Evolutionary conservation across 129 eudicot genomes (phyloP), one percentile per base, ranked within the genome.

Genomic region (Dittrichia graveolens): DNA sequence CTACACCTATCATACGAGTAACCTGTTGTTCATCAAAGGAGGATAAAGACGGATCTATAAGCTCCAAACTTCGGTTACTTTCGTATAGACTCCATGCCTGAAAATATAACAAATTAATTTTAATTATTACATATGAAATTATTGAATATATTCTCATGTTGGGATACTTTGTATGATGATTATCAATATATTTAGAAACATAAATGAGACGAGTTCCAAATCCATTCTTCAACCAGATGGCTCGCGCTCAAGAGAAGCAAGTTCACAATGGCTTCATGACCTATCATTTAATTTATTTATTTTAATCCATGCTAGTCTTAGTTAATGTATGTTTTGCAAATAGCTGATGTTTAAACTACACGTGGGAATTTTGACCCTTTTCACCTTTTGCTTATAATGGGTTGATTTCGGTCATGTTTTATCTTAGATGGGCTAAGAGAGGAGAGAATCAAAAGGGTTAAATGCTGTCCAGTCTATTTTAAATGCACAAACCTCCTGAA

Each of bases 11-110:
- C 48, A 90, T 75, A 62, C 87, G 86, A 39, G 63, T 79, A 12
- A 84, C 96, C 67, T 87, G 80, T n/a, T 81, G 77, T 14, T 73
- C 75, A 19, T 83, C 46, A 18, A 64, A 81, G 6, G 68, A 74
- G 5, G 77, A 24, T 53, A 90, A 65, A 52, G 78, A 70, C 5
- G 81, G 69, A 71, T 90, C 96, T 70, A 85, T 77, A 4, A 90
- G 91, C 55, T 87, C 94, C 42, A 85, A 65, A 5, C 70, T 80
- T 6, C 43, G 81, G 55, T 79, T 63, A 38, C 13, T 73, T 57
- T 87, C 96, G 60, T 87, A 83, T 11, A 85, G 81, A 70, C 49
- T 68, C 88, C 95, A 88, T 12, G 90, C 84, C 90, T 83, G 72
- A 49, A 77, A 77, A 44, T 49, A 65, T 7, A 45, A 77, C n/a